phyloP scores from a whole-genome alignment of 164 flowering plant species.

The Magnolia changhungtana region DNA sequence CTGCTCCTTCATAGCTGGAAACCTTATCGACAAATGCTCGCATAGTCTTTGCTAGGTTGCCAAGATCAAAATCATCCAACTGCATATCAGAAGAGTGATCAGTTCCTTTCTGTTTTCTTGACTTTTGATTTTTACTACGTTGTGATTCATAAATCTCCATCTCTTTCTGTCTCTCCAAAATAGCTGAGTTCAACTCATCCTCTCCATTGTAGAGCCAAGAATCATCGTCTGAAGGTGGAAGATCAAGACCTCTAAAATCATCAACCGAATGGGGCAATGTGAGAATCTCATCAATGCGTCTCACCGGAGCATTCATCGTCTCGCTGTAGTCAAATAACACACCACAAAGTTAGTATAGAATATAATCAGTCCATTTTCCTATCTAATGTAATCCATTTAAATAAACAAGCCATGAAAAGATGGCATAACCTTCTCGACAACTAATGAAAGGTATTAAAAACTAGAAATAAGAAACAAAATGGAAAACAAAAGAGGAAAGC shows the following conservation, averaged over 20 bases:
- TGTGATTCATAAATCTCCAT: slow-evolving; percentile 64
- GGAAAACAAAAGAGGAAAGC: background rate
- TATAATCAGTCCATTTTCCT: background rate
- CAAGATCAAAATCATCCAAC: slow-evolving; percentile 49
- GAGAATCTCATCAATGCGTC: slow-evolving; percentile 84
- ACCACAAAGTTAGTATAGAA: background rate
- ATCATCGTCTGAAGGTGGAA: slow-evolving; percentile 89
- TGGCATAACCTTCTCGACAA: background rate
- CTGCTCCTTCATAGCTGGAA: slow-evolving; percentile 85
- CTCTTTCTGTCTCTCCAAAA: slow-evolving; percentile 78
- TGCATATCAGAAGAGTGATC: slow-evolving; percentile 30
- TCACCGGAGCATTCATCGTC: slow-evolving; percentile 78
- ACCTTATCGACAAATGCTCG: slow-evolving; percentile 68
- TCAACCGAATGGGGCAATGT: slow-evolving; percentile 52
- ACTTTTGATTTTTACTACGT: slow-evolving; percentile 43
- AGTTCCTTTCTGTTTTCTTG: slow-evolving; percentile 38
- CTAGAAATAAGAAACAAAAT: background rate
- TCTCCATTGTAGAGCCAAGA: slow-evolving; percentile 93
- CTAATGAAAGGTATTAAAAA: too few species aligned
- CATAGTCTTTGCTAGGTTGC: slow-evolving; percentile 71
- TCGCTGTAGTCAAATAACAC: slow-evolving; percentile 45
- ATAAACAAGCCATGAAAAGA: background rate
- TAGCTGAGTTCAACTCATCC: slow-evolving; percentile 76
- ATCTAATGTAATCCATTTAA: background rate
- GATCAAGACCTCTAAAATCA: slow-evolving; percentile 57